Conservation (phyloP, 2,329 filamentous ascomycete genomes). For the Sporothrix humicola region DNA sequence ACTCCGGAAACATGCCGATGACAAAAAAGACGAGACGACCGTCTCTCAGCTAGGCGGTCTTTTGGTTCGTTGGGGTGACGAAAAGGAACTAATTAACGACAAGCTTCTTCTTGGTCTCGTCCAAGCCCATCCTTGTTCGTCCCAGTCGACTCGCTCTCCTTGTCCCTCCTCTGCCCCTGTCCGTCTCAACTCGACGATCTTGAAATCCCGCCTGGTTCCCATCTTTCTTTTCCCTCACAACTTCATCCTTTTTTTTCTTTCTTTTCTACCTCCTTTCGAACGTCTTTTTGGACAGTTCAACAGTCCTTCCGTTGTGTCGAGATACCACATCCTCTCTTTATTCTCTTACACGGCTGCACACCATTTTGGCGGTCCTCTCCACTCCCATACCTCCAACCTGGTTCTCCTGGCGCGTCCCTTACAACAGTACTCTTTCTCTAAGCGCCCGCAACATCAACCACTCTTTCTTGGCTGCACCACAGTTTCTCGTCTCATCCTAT, state of each 20-base stretch:
- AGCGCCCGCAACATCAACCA: constrained; percentile 19
- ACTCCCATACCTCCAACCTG: neutral
- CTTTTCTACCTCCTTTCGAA: neutral
- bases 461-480: constrained; percentile 7
- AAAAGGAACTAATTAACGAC: constrained; percentile 18
- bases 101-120: neutral
- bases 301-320: neutral
- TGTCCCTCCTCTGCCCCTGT: neutral
- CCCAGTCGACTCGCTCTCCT: constrained; percentile 13
- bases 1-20: constrained; percentile 17
- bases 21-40: constrained; percentile 5
- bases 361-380: neutral
- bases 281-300: neutral
- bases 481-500: neutral
- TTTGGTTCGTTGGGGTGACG: neutral
- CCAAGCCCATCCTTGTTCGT: constrained; percentile 12
- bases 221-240: neutral
- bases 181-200: constrained; percentile 27
- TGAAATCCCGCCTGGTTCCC: constrained; percentile 23
- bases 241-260: neutral
- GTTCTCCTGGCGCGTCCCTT: constrained; percentile 1
- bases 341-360: constrained; percentile 6
- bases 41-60: constrained; percentile 7
- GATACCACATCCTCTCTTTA: neutral
- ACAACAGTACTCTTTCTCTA: constrained; percentile 12